Percentiles rank a stretch among this genome's conserved stretches.
These are phyloP conservation scores for Colletotrichum liaoningense DNA, from an alignment of 2,329 filamentous ascomycete genomes.

Conservation along the genomic window DNA sequence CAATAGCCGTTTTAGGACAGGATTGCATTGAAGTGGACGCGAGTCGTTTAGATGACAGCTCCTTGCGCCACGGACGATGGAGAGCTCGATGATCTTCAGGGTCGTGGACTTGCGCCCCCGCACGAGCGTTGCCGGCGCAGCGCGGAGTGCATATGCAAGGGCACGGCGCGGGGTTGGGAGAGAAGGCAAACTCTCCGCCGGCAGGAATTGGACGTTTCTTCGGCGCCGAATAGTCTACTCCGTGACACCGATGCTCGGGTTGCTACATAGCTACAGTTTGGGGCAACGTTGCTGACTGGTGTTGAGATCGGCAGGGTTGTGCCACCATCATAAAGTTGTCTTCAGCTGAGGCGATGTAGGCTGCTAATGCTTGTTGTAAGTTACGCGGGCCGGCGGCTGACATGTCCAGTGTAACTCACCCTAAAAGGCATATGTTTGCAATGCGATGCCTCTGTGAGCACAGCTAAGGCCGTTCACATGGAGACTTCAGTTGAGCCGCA, in stretches of 20 bases:
- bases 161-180: constrained; percentile 7
- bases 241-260: not conserved
- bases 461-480: not conserved
- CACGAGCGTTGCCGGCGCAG: not conserved
- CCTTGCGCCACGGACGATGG: not conserved
- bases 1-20: not conserved
- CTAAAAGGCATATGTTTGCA: not conserved
- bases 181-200: not conserved
- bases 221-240: not conserved
- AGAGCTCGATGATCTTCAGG: not conserved
- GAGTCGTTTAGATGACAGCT: constrained; percentile 15
- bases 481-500: not conserved
- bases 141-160: not conserved
- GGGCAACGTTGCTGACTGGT: not conserved
- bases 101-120: not conserved
- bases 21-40: not conserved
- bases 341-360: not conserved
- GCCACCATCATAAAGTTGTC: not conserved
- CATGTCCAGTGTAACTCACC: not conserved
- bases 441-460: not conserved
- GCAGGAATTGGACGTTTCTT: not conserved
- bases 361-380: not conserved
- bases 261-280: not conserved
- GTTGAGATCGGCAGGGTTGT: not conserved
- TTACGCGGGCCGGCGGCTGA: not conserved